Conservation (phyloP, 371 early-diverging fungal genomes). For the Syncephalis plumigaleata region DNA sequence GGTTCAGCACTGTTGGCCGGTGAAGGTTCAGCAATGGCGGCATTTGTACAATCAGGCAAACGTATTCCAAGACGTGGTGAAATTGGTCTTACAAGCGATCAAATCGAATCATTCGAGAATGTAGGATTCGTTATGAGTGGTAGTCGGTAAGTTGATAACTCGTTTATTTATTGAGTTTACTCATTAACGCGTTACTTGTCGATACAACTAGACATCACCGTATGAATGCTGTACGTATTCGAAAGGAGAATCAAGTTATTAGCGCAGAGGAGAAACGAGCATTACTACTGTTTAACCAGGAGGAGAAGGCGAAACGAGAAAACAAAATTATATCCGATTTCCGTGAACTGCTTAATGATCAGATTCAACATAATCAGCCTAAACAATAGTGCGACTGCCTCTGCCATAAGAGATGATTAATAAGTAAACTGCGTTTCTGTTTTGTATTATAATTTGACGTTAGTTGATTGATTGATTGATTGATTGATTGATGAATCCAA, state of each 20-base stretch:
- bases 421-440: no score
- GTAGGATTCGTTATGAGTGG: constrained; percentile 94
- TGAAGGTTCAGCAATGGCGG: constrained; percentile 69
- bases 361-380: constrained; percentile 9
- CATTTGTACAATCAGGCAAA: constrained; percentile 80
- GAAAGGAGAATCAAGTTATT: constrained; percentile 89
- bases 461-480: no score
- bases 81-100: constrained; percentile 69
- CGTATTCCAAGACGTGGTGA: constrained; percentile 96
- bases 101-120: constrained; percentile 71
- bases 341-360: constrained; percentile 35
- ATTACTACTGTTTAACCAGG: constrained; percentile 56
- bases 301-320: constrained; percentile 75
- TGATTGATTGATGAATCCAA: no score
- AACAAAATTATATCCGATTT: constrained; percentile 75
- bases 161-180: neutral
- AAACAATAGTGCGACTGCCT: no score
- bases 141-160: constrained; percentile 45
- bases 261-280: constrained; percentile 74
- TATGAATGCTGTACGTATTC: constrained; percentile 91
- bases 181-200: neutral
- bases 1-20: constrained; percentile 66
- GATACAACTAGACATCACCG: constrained; percentile 46
- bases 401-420: no score
- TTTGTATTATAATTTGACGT: no score